Conservation (phyloP, 2,329 filamentous ascomycete species). For the Didymella pinodella region DNA sequence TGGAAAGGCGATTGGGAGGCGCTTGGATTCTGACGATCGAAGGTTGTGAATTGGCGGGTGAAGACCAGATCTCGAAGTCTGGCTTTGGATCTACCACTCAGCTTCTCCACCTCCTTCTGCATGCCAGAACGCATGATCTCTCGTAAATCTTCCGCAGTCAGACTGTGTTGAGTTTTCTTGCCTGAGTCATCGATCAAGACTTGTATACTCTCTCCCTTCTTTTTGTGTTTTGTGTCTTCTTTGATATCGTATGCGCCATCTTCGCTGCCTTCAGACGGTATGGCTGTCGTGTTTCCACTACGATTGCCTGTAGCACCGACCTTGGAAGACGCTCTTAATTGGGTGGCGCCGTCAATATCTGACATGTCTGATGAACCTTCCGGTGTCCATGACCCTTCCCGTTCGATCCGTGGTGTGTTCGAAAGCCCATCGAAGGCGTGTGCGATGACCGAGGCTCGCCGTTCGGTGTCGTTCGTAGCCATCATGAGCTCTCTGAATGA, state of each 20-base stretch:
- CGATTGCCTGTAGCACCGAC: conserved; percentile 48
- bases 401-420: conserved; percentile 24
- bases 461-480: conserved; percentile 14
- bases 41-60: conserved; percentile 75
- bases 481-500: conserved; percentile 12
- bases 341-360: conserved; percentile 54
- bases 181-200: conserved; percentile 57
- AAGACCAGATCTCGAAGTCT: conserved; percentile 69
- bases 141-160: conserved; percentile 60
- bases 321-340: conserved; percentile 48
- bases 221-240: conserved; percentile 12
- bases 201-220: conserved; percentile 54
- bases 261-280: conserved; percentile 38
- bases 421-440: conserved; percentile 44
- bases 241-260: conserved; percentile 16
- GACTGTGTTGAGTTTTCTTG: conserved; percentile 56
- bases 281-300: conserved; percentile 37
- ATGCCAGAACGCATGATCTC: conserved; percentile 56
- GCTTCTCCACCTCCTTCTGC: conserved; percentile 51
- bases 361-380: conserved; percentile 35
- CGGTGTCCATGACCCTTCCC: conserved; percentile 41
- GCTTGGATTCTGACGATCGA: conserved; percentile 74
- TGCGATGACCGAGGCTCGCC: conserved; percentile 32
- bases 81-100: conserved; percentile 47
- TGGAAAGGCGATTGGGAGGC: conserved; percentile 74